These are phyloP conservation scores for Microdochium bolleyi DNA, from an alignment of 2,329 filamentous ascomycete genomes.

Conservation along the genomic window DNA sequence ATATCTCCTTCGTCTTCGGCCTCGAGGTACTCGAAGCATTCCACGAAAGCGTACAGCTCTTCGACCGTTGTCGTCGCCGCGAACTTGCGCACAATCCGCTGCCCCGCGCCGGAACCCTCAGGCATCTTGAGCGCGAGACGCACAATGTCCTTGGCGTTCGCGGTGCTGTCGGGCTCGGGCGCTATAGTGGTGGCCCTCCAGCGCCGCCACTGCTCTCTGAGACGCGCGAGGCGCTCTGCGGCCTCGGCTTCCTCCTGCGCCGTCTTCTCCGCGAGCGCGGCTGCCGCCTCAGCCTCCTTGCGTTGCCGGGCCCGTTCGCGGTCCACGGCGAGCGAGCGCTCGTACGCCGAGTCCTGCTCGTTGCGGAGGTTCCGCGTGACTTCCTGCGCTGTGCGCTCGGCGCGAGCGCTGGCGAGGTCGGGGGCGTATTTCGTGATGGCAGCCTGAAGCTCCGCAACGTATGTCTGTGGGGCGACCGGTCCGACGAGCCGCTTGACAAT, in stretches of 20 bases:
- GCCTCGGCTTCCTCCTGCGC: constrained; percentile 55
- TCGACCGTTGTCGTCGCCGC: constrained; percentile 62
- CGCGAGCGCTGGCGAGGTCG: constrained; percentile 66
- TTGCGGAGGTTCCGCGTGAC: constrained; percentile 73
- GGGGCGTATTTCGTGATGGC: constrained; percentile 70
- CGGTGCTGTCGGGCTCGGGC: constrained; percentile 54
- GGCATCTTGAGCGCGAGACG: constrained; percentile 63
- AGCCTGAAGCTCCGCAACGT: constrained; percentile 65
- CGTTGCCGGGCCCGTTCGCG: constrained; percentile 72
- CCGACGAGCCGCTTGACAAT: constrained; percentile 75
- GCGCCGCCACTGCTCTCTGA: constrained; percentile 60
- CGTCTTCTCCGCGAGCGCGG: constrained; percentile 57
- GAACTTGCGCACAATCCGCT: constrained; percentile 75
- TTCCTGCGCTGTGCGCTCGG: constrained; percentile 71
- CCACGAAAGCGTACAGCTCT: constrained; percentile 92
- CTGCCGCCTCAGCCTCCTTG: constrained; percentile 65
- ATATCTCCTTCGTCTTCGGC: constrained; percentile 23
- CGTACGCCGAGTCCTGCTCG: constrained; percentile 89
- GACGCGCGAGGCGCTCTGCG: constrained; percentile 37
- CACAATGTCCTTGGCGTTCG: constrained; percentile 58
- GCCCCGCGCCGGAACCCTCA: constrained; percentile 50
- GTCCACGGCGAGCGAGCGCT: constrained; percentile 82
- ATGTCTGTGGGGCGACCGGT: constrained; percentile 59
- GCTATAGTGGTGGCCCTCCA: constrained; percentile 68
- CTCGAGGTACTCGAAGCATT: constrained; percentile 67